Evolutionary conservation across 208 protist genomes (phyloP).

Genomic region (Lotmaria passim): DNA sequence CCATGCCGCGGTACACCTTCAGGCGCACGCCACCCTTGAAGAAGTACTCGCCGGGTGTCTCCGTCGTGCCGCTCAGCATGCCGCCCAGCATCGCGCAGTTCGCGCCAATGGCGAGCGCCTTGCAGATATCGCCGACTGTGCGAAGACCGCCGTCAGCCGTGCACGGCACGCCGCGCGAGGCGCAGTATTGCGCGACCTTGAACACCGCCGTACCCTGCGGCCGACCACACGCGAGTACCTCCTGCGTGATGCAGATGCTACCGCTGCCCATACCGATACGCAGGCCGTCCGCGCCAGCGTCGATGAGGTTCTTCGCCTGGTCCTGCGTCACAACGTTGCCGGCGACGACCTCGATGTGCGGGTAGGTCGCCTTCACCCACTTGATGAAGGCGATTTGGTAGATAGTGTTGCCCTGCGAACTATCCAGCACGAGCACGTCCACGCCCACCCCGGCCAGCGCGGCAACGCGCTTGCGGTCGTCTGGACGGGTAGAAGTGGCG

Average conservation of each 20-base stretch:
- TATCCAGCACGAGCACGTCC: constrained; percentile 96
- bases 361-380: constrained; percentile 92
- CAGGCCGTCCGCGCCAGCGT: constrained; percentile 96
- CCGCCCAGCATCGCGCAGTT: constrained; percentile 89
- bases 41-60: constrained; percentile 95
- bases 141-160: constrained; percentile 95
- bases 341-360: constrained; percentile 87
- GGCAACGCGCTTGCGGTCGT: constrained; percentile 85
- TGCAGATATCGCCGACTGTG: constrained; percentile 96
- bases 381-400: constrained; percentile 97
- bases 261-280: constrained; percentile 98
- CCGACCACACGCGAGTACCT: constrained; percentile 94
- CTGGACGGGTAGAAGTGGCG: constrained; percentile 91
- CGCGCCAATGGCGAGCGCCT: constrained; percentile 94
- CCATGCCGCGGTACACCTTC: constrained; percentile 97
- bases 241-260: constrained; percentile 98
- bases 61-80: constrained; percentile 92
- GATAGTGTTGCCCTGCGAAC: constrained; percentile 96
- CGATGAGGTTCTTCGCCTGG: constrained; percentile 96
- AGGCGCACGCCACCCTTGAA: constrained; percentile 91
- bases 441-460: constrained; percentile 90
- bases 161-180: constrained; percentile 91
- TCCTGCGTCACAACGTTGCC: constrained; percentile 98
- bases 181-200: constrained; percentile 89
- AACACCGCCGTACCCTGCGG: constrained; percentile 97